Evolutionary conservation across 371 early-diverging fungal genomes (phyloP), one percentile per base, ranked within the genome.

Genomic region (Batrachochytrium dendrobatidis): DNA sequence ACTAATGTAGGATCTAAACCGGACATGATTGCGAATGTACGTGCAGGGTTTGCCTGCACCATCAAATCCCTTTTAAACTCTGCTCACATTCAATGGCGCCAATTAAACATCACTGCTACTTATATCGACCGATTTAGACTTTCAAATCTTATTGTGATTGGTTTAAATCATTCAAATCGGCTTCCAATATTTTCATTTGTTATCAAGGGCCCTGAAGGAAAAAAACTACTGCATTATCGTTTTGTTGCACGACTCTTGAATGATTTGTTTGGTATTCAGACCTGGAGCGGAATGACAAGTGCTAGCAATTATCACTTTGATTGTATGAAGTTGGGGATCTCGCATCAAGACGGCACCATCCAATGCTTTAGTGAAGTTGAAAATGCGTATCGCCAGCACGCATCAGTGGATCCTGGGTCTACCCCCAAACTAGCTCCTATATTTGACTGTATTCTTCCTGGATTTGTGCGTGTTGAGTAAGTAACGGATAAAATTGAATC

Each of bases 261-360:
- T 10, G 64, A 64, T 35, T 26, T 64, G 24, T 64, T 59, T 43
- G 64, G 64, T 12, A 55, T 64, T 4, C 64, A 59, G 56, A 8
- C 51, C 0, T 51, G 64, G 1, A 25, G 50, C 2, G 64, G 64
- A 12, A 55, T 55, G 34, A 50, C 32, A 32, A 55, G 48, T 52
- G 60, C 55, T 3, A 32, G 5, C 8, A 34, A 45, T 7, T 63
- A 58, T 24, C 29, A 24, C 0, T 1, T 25, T 32, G 50, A 29
- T n/a, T 28, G 5, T 4, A 17, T 18, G 24, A 46, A 46, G 8
- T 24, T 46, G 7, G n/a, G 8, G 24, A 17, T 5, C 5, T 7
- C 7, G 24, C 8, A 46, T 24, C 8, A 46, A 17, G 48, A 46
- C 39, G n/a, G n/a, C 15, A 39, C 39, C 15, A 39, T 39, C 39